phyloP scores from a whole-genome alignment of 257 asterid species.

The Solanum arcanum region DNA sequence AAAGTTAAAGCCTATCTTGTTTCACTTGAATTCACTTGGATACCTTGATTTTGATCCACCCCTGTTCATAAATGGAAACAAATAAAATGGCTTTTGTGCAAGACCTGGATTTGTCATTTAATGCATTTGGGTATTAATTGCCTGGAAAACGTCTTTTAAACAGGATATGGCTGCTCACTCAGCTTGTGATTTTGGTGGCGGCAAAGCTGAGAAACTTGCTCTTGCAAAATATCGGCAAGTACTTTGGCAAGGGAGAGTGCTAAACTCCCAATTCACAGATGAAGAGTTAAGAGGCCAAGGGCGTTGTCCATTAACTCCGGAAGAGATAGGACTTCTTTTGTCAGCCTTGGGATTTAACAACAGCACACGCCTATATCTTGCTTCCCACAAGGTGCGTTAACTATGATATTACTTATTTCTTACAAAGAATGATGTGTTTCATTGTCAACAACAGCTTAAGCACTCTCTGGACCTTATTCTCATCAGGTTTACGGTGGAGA shows the following conservation, averaged over 20 bases:
- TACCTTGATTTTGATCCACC: neutral
- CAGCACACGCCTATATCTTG: slow-evolving; percentile 26
- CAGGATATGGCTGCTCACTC: slow-evolving; percentile 39
- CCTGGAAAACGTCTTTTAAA: neutral
- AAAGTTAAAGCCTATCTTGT: neutral
- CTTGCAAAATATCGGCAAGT: slow-evolving; percentile 32
- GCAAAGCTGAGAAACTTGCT: slow-evolving; percentile 32
- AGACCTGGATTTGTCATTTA: neutral
- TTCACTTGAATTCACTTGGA: neutral
- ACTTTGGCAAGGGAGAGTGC: slow-evolving; percentile 34
- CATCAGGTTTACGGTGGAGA: slow-evolving; percentile 35
- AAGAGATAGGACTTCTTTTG: slow-evolving; percentile 30
- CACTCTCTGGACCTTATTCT: neutral
- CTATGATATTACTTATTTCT: neutral
- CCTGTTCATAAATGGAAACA: neutral
- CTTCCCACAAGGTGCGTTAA: slow-evolving; percentile 20
- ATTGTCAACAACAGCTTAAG: neutral
- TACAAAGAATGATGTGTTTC: neutral
- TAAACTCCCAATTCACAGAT: slow-evolving; percentile 25
- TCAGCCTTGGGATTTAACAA: slow-evolving; percentile 27
- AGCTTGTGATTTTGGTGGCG: slow-evolving; percentile 36
- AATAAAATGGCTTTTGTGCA: neutral
- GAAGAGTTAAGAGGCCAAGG: slow-evolving; percentile 29
- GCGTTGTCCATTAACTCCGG: slow-evolving; percentile 32
- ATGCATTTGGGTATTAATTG: neutral